phyloP scores from a whole-genome alignment of 2,329 filamentous ascomycete genomes.

The Paracoccidioides lutzii region DNA sequence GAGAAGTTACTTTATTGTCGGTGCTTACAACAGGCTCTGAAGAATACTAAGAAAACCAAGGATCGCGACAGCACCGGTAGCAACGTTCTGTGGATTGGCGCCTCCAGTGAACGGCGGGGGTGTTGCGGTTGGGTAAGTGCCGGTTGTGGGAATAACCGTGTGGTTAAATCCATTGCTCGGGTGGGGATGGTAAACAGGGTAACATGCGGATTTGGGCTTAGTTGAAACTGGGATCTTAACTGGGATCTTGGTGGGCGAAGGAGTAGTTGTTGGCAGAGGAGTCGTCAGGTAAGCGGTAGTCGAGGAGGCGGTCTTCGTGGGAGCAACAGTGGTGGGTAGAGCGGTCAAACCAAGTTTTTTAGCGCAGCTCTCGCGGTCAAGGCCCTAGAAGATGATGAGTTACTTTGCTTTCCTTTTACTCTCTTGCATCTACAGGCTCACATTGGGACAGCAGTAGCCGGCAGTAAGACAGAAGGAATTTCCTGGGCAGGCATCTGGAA shows the following conservation, averaged over 20 bases:
- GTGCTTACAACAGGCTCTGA: conserved; percentile 55
- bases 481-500: conserved; percentile 9
- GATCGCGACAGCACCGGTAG: conserved; percentile 5
- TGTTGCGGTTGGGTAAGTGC: background rate
- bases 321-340: background rate
- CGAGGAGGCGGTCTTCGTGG: background rate
- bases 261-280: background rate
- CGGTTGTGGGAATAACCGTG: background rate
- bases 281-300: background rate
- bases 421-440: background rate
- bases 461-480: conserved; percentile 11
- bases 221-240: too few relatives aligned
- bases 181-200: background rate
- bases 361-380: conserved; percentile 8
- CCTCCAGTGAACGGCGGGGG: conserved; percentile 4
- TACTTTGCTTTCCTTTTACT: too few relatives aligned
- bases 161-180: background rate
- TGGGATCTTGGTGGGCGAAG: background rate
- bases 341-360: conserved; percentile 5
- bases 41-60: conserved; percentile 13
- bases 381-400: conserved; percentile 1
- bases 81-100: conserved; percentile 5
- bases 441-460: conserved; percentile 12
- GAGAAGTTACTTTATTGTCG: too few relatives aligned
- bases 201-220: too few relatives aligned